Evolutionary conservation across 495 filamentous ascomycete species (phyloP), one percentile per base, ranked within the genome.

Genomic region (Podospora bellae-mahoneyi): DNA sequence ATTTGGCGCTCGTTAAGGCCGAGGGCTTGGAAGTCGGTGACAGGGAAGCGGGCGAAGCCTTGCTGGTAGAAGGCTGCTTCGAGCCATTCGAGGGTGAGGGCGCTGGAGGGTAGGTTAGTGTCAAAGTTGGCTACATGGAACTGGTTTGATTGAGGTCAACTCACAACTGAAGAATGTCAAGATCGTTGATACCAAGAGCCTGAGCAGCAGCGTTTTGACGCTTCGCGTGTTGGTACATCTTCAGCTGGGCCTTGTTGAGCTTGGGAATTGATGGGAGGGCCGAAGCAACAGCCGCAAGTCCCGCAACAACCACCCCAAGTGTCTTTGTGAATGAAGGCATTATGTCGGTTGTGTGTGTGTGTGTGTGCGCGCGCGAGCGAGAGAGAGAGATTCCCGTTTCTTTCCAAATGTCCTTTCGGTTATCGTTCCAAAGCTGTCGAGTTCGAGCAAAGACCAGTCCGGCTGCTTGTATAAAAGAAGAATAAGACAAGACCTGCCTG

Each of bases 141-240:
- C 23, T 23, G 23, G 23, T 23, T 23, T 23, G 23, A 23, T 48
- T 48, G 53, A 10, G 30, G n/a, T 13, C 4, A 15, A 70, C 87
- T 76, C 82, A 91, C 88, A 91, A 91, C 84, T 91, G 86, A 20
- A 91, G 83, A 68, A 91, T 90, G 73, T 90, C 88, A 60, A 89
- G 73, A 76, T 91, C 88, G 18, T 78, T 81, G 64, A 91, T 74
- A 27, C 83, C 86, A 26, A 78, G 71, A 16, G 80, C 79, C 13
- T 84, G 82, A 26, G 84, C 84, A 0, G 83, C 81, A 5, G 81
- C 82, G 68, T 84, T 80, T 73, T 87, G 84, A 62, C 84, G 81
- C 73, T 80, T 86, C 62, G 77, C 73, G 59, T 80, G 66, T 70
- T 77, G 67, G 73, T 82, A 82, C 64, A 84, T 78, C 64, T 78